Conservation (phyloP, 1,284 basidiomycete genomes). For the Irpex sp. region DNA sequence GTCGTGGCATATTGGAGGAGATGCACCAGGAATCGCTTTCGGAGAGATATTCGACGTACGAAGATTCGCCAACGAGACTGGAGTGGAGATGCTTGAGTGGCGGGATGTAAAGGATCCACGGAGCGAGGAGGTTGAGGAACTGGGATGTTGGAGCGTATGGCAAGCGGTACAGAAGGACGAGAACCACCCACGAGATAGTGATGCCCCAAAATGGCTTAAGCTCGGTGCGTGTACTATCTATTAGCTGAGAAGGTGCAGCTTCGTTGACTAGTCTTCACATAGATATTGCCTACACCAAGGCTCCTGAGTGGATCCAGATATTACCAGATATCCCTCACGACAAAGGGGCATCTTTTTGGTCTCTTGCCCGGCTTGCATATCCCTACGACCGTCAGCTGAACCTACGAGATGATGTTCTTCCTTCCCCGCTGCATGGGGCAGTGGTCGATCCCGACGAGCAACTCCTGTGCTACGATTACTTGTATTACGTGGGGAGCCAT, state of each 20-base stretch:
- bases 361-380: slow-evolving; percentile 41
- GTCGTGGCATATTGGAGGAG: slow-evolving; percentile 51
- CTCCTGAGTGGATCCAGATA: slow-evolving; percentile 40
- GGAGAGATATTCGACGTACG: slow-evolving; percentile 42
- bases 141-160: slow-evolving; percentile 72
- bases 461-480: slow-evolving; percentile 48
- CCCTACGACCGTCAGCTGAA: slow-evolving; percentile 34
- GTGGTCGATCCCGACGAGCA: slow-evolving; percentile 46
- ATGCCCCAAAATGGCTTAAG: slow-evolving; percentile 39
- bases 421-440: slow-evolving; percentile 31
- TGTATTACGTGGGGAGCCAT: slow-evolving; percentile 36
- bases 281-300: slow-evolving; percentile 48
- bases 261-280: background rate
- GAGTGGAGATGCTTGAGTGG: slow-evolving; percentile 38
- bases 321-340: slow-evolving; percentile 35
- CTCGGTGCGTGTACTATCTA: slow-evolving; percentile 37
- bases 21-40: slow-evolving; percentile 32
- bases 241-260: background rate
- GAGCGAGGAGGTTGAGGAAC: slow-evolving; percentile 39
- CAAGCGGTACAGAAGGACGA: slow-evolving; percentile 45
- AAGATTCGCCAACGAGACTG: slow-evolving; percentile 30
- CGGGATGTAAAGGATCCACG: slow-evolving; percentile 34
- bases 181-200: slow-evolving; percentile 41
- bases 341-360: slow-evolving; percentile 41
- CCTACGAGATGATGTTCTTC: slow-evolving; percentile 26